Base-by-base conservation (phyloP, 768 basidiomycete species). In the Amanita exitialis region DNA sequence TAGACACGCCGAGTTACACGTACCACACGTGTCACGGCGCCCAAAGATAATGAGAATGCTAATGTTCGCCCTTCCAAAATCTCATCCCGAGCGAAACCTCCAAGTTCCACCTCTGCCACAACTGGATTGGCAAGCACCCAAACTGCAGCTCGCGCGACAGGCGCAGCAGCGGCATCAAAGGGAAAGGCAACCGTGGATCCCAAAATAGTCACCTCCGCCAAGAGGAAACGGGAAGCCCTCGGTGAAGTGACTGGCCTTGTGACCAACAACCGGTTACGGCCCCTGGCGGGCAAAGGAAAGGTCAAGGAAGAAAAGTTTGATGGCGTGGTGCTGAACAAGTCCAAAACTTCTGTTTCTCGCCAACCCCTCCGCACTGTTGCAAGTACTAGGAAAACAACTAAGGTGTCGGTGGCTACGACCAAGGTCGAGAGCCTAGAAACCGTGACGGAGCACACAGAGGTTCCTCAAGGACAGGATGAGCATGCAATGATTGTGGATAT, bases 211-310 rank as follows among this genome's bases (percentile, higher is more conserved):
- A 62, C 66, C 7, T 68, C 71, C 30, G 73, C 77, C 45, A 89
- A 90, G 64, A 76, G 89, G 55, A 90, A 90, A 64, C 83, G 90
- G 38, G 83, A 84, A 45, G 87, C 87, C 0, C 71, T 91, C 23
- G 82, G 80, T 28, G 89, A 91, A 64, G 83, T 89, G 38, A 76
- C 80, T 6, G 69, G 65, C 23, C 42, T 51, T 10, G 61, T 69
- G 18, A 68, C 62, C 54, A 80, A 81, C 59, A 80, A 78, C 58
- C 73, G 50, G 36, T 44, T 65, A 32, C 57, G 73, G 55, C 71
- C 70, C 54, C 59, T 59, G 44, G 64, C 63, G 25, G 57, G 60
- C 39, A 74, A 74, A 59, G 76, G 74, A 47, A 88, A 88, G 68
- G 77, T 74, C 54, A 70, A 69, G 36, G 71, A 77, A 58, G 70